Percentiles rank a stretch among this genome's conserved stretches.
Conservation (phyloP, 306 rosid genomes). For the Carpinus viminea region DNA sequence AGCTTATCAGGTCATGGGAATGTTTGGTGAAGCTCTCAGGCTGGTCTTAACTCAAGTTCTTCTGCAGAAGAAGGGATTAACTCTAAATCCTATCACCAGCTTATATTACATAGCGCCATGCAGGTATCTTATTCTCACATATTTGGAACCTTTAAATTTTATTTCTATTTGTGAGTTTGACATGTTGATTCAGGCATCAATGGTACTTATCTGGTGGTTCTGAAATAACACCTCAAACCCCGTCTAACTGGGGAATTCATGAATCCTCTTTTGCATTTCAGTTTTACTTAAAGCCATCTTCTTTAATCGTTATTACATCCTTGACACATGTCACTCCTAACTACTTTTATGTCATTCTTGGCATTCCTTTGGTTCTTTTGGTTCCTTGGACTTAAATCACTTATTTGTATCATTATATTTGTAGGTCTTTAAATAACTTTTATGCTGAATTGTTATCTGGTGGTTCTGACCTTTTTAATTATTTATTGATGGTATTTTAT, state of each 20-base stretch:
- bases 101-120: conserved; percentile 95
- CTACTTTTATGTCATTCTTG: not conserved
- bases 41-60: conserved; percentile 98
- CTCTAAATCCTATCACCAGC: conserved; percentile 88
- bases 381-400: not conserved
- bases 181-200: not conserved
- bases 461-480: not conserved
- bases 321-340: not conserved
- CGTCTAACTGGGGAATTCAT: not conserved
- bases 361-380: not conserved
- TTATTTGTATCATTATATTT: not conserved
- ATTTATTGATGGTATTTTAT: not conserved
- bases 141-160: not conserved
- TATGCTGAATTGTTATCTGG: not conserved
- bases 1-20: conserved; percentile 87
- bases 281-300: not conserved
- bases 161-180: not conserved
- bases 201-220: not conserved
- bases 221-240: not conserved
- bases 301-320: not conserved
- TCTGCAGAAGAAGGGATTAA: conserved; percentile 94
- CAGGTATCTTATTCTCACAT: conserved; percentile 58
- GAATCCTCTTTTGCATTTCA: not conserved
- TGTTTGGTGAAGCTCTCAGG: conserved; percentile 94
- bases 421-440: too few species aligned